Conservation (phyloP, 2,329 filamentous ascomycete genomes). For the Parastagonospora nodorum region DNA sequence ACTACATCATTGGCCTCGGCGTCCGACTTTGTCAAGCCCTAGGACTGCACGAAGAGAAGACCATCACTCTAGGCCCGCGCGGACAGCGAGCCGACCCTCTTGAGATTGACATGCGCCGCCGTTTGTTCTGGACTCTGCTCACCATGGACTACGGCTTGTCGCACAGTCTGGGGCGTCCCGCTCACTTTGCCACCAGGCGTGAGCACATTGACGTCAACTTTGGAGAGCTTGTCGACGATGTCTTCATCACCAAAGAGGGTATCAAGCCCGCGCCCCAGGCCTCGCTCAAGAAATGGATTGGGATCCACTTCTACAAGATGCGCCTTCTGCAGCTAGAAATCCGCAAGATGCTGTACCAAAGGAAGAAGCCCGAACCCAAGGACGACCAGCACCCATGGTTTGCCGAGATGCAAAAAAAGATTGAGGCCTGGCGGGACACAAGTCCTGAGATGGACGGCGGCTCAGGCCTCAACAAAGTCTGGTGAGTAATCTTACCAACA, state of each 20-base stretch:
- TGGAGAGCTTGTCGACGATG: slow-evolving; percentile 81
- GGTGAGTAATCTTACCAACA: slow-evolving; percentile 59
- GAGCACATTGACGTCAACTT: slow-evolving; percentile 86
- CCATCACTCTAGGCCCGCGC: slow-evolving; percentile 68
- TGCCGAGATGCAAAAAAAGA: slow-evolving; percentile 73
- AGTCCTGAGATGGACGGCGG: slow-evolving; percentile 74
- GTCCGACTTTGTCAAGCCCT: slow-evolving; percentile 88
- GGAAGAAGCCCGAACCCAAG: slow-evolving; percentile 75
- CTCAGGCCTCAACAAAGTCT: slow-evolving; percentile 75
- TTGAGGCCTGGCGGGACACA: slow-evolving; percentile 78
- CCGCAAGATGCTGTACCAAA: slow-evolving; percentile 81
- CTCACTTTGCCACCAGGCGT: slow-evolving; percentile 78
- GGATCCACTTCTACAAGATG: slow-evolving; percentile 95
- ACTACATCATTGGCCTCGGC: slow-evolving; percentile 89
- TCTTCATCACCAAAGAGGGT: slow-evolving; percentile 77
- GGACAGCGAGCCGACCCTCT: slow-evolving; percentile 69
- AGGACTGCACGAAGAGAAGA: slow-evolving; percentile 86
- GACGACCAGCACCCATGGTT: slow-evolving; percentile 90
- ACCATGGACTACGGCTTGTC: slow-evolving; percentile 89
- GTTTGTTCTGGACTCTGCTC: slow-evolving; percentile 84
- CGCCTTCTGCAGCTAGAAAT: slow-evolving; percentile 86
- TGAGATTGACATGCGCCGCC: slow-evolving; percentile 85
- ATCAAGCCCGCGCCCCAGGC: slow-evolving; percentile 71
- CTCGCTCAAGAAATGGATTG: slow-evolving; percentile 82
- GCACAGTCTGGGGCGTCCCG: slow-evolving; percentile 85